phyloP scores from a whole-genome alignment of 2,329 filamentous ascomycete species.

The Claviceps humidiphila region DNA sequence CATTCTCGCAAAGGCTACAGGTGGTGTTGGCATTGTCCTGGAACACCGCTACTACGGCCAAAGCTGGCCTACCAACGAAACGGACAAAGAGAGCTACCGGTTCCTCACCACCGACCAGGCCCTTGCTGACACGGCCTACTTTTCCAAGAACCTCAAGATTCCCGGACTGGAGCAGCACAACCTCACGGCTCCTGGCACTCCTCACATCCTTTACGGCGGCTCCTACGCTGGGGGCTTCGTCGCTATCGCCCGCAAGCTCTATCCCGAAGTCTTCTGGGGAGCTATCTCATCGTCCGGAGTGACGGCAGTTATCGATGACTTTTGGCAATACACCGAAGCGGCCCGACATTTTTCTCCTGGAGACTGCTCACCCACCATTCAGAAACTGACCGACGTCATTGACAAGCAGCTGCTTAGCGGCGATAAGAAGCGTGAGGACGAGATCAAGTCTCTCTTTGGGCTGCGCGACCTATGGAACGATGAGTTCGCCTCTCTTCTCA shows the following conservation, averaged over 20 bases:
- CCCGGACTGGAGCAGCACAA: conserved; percentile 54
- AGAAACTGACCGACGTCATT: conserved; percentile 39
- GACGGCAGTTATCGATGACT: conserved; percentile 64
- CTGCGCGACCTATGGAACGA: conserved; percentile 29
- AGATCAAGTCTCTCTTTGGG: conserved; percentile 35
- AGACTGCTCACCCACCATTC: conserved; percentile 51
- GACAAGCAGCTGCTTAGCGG: conserved; percentile 25
- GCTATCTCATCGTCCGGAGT: conserved; percentile 73
- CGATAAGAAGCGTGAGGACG: conserved; percentile 26
- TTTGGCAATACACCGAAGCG: conserved; percentile 49
- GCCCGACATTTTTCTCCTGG: conserved; percentile 35
- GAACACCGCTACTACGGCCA: conserved; percentile 82
- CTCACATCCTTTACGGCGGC: conserved; percentile 72
- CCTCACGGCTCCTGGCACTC: conserved; percentile 49
- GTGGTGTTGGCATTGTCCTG: conserved; percentile 65
- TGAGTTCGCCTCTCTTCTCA: conserved; percentile 35
- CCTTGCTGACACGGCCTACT: conserved; percentile 69
- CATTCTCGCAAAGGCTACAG: conserved; percentile 55
- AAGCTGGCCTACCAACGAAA: conserved; percentile 54
- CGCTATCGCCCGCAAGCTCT: conserved; percentile 63
- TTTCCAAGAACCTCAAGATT: conserved; percentile 60
- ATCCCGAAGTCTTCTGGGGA: conserved; percentile 67
- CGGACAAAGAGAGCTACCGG: conserved; percentile 56
- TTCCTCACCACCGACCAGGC: conserved; percentile 78
- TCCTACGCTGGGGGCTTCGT: conserved; percentile 73